These are phyloP conservation scores for Colletotrichum cordylinicola DNA, from an alignment of 2,329 filamentous ascomycete species.

Conservation along the genomic window DNA sequence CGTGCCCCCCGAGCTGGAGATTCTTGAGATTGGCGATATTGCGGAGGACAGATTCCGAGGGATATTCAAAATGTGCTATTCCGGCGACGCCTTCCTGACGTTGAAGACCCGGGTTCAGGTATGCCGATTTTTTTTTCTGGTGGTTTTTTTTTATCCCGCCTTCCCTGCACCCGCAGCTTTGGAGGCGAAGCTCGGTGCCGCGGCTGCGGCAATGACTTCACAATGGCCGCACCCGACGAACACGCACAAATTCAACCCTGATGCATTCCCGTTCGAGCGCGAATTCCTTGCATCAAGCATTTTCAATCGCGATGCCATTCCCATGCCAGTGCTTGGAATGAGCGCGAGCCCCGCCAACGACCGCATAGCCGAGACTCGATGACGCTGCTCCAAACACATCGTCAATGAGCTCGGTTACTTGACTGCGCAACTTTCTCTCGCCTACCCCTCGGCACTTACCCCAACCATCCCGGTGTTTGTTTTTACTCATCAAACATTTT, in stretches of 20 bases:
- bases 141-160: background rate
- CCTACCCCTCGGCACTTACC: background rate
- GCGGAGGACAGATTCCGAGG: conserved; percentile 96
- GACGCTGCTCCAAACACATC: background rate
- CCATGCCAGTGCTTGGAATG: conserved; percentile 13
- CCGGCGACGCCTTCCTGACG: conserved; percentile 93
- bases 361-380: background rate
- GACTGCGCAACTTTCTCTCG: background rate
- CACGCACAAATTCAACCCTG: background rate
- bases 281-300: background rate
- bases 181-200: background rate
- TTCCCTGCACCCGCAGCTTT: conserved; percentile 3
- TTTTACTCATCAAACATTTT: conserved; percentile 17
- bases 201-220: background rate
- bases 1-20: conserved; percentile 93
- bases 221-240: background rate
- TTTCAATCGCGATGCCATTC: background rate
- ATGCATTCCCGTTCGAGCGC: background rate
- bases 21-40: conserved; percentile 95
- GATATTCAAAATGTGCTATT: conserved; percentile 99
- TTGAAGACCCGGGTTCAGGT: conserved; percentile 94
- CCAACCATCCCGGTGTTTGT: conserved; percentile 10
- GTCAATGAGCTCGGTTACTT: background rate
- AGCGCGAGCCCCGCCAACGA: background rate
- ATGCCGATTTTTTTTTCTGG: conserved; percentile 31